Evolutionary conservation across 306 rosid species (phyloP), one percentile per base, ranked within the genome.

Genomic region (Citrullus mucosospermus): DNA sequence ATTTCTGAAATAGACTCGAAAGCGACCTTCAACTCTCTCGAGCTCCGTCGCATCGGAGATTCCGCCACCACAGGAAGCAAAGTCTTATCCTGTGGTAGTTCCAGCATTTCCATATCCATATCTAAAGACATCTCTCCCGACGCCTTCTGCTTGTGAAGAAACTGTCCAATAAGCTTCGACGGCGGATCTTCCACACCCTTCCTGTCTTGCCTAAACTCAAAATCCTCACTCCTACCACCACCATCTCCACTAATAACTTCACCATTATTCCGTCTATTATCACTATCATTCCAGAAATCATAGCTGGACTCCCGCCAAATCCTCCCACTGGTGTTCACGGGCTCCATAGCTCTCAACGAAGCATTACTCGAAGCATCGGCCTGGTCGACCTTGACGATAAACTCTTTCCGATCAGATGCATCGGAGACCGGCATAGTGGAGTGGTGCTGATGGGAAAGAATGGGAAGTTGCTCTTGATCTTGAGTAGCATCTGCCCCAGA

Each of bases 61-160:
- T 92, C 98, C 0, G 82, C 88, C 17, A 89, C 80, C 13, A 93
- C 80, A 32, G 92, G 2, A 53, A 17, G 51, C 18, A 88, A 34
- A 39, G 81, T 78, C 43, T 82, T 80, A 5, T 85, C 91, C 0
- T 13, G n/a, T 25, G 68, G 84, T 0, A 92, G 90, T 86, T 95
- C 99, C 5, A 87, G 93, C 99, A 95, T 95, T 41, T 91, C 99
- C 83, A 95, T 85, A 82, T 95, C 98, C 99, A 95, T 92, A 57
- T 95, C 99, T 34, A 95, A 55, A 9, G 91, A 81, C 65, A 84
- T 73, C 57, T 88, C 96, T 0, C 97, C 97, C 22, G 97, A 89
- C 1, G 88, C 91, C n/a, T 10, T 74, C 89, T 95, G 99, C 46
- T 85, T 86, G 80, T 91, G 92, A 20, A 95, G 78, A 54, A 95